phyloP scores from a whole-genome alignment of 257 asterid species.

The Plectranthus barbatus region DNA sequence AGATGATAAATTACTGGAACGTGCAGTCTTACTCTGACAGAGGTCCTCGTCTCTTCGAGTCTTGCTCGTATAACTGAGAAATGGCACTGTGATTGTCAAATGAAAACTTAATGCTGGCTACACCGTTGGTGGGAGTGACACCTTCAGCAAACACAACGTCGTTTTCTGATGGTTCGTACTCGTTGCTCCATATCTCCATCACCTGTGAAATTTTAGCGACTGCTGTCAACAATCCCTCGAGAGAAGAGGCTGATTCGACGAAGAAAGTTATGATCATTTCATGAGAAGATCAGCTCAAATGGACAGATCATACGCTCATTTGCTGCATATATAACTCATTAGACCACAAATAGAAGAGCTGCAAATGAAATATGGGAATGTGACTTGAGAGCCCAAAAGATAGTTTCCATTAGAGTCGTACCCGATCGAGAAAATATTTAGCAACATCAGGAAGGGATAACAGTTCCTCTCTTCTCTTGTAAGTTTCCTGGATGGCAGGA shows the following conservation, averaged over 20 bases:
- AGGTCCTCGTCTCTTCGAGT: constrained; percentile 22
- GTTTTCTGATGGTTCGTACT: constrained; percentile 50
- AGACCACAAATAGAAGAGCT: background rate
- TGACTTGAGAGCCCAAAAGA: background rate
- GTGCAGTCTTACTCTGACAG: constrained; percentile 29
- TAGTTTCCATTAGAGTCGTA: constrained; percentile 9
- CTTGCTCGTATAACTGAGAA: constrained; percentile 25
- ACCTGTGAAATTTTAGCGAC: constrained; percentile 32
- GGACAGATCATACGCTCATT: too few relatives aligned
- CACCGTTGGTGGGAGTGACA: constrained; percentile 41
- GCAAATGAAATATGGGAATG: background rate
- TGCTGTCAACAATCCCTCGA: background rate
- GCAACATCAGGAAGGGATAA: constrained; percentile 47
- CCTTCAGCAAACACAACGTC: constrained; percentile 60
- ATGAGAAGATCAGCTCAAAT: too few relatives aligned
- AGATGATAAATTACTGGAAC: background rate
- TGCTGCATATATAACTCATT: background rate
- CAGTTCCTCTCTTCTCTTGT: constrained; percentile 52
- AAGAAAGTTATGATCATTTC: too few relatives aligned
- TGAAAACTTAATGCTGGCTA: constrained; percentile 45
- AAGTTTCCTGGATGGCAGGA: constrained; percentile 68
- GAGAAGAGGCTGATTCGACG: background rate
- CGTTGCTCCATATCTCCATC: constrained; percentile 48
- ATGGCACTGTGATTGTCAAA: constrained; percentile 32
- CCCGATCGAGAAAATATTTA: constrained; percentile 61